phyloP scores from a whole-genome alignment of 2,329 filamentous ascomycete genomes.

The Pyricularia grisea region DNA sequence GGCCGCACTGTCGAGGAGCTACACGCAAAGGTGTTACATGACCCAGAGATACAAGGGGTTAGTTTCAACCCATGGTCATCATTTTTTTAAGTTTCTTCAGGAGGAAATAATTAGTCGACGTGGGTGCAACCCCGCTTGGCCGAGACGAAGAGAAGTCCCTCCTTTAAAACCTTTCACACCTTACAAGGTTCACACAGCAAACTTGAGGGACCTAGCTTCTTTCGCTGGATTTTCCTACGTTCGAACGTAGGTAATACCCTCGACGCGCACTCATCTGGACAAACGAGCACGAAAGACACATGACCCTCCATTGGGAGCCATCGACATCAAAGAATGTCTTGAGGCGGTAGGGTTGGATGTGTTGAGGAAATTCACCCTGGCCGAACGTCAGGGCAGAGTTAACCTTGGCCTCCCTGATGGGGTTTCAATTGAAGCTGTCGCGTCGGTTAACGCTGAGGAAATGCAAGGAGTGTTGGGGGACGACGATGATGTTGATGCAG shows the following conservation, averaged over 20 bases:
- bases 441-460: no score
- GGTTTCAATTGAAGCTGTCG: no score
- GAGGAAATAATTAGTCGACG: background rate
- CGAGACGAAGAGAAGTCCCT: background rate
- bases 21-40: background rate
- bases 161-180: background rate
- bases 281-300: background rate
- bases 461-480: no score
- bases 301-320: background rate
- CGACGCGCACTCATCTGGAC: background rate
- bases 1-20: background rate
- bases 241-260: background rate
- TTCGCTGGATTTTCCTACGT: background rate
- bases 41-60: background rate
- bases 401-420: no score
- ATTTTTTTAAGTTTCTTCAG: background rate
- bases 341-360: background rate
- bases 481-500: no score
- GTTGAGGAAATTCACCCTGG: background rate
- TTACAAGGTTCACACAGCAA: background rate
- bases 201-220: background rate
- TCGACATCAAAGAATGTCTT: background rate
- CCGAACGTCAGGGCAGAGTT: no score
- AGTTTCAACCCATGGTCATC: background rate
- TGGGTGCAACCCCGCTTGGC: background rate